Evolutionary conservation across 768 basidiomycete genomes (phyloP).

Genomic region (Serendipita sp.): DNA sequence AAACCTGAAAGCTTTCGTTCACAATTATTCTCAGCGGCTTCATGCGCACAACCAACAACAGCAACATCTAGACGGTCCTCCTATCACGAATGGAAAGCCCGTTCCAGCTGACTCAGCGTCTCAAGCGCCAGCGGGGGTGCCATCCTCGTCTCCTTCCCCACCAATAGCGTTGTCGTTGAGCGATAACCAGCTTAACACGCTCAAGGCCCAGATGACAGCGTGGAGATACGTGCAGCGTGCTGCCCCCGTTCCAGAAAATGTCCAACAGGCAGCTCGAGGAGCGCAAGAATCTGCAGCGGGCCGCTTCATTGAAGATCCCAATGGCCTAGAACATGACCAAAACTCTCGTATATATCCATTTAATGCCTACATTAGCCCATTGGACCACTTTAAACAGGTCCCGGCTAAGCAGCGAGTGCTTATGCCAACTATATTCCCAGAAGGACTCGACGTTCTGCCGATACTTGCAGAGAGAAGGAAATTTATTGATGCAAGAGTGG

Average conservation of each 20-base stretch:
- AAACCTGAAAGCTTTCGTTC: not conserved
- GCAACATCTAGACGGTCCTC: not conserved
- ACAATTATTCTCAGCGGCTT: not conserved
- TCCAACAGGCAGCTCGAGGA: slow-evolving; percentile 55
- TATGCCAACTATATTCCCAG: slow-evolving; percentile 78
- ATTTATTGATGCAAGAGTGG: slow-evolving; percentile 75
- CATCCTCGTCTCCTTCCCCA: slow-evolving; percentile 27
- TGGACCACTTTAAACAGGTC: slow-evolving; percentile 44
- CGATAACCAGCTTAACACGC: slow-evolving; percentile 49
- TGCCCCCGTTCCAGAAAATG: slow-evolving; percentile 45
- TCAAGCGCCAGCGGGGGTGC: not conserved
- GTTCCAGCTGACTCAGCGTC: not conserved
- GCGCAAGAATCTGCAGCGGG: slow-evolving; percentile 42
- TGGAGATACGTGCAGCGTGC: slow-evolving; percentile 57
- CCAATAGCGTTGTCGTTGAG: slow-evolving; percentile 64
- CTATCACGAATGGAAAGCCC: not conserved
- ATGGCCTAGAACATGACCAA: slow-evolving; percentile 59
- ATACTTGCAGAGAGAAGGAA: slow-evolving; percentile 83
- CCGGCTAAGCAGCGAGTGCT: slow-evolving; percentile 65
- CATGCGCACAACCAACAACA: not conserved
- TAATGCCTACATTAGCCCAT: slow-evolving; percentile 72
- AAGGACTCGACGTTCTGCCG: slow-evolving; percentile 82
- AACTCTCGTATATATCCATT: slow-evolving; percentile 79
- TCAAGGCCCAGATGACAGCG: slow-evolving; percentile 71
- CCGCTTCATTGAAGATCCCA: slow-evolving; percentile 22